Evolutionary conservation across 306 rosid genomes (phyloP).

Genomic region (Hippophae rhamnoides): DNA sequence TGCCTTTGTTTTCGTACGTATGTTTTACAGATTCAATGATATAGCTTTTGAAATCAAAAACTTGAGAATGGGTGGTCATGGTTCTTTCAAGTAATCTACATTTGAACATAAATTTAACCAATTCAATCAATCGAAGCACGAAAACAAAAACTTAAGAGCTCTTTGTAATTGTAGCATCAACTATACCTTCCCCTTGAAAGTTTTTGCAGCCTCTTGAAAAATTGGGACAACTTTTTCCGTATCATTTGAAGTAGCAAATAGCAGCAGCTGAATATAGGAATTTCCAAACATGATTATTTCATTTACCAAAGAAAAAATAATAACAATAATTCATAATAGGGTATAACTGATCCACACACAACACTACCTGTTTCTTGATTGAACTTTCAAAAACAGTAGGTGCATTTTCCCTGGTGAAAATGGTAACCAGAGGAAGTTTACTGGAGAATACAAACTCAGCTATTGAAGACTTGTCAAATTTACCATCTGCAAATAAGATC

Average conservation of each 20-base stretch:
- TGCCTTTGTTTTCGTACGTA: no score
- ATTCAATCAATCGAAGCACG: neutral
- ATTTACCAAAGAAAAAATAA: neutral
- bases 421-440: conserved; percentile 84
- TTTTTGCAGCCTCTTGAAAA: conserved; percentile 69
- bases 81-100: neutral
- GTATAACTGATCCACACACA: conserved; percentile 4
- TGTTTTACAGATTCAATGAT: no score
- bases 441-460: conserved; percentile 63
- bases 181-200: conserved; percentile 87
- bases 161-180: conserved; percentile 1
- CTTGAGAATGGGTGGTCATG: neutral
- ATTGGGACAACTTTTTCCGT: conserved; percentile 55
- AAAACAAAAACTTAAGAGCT: conserved; percentile 3
- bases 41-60: neutral
- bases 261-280: conserved; percentile 46
- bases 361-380: conserved; percentile 88
- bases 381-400: conserved; percentile 73
- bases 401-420: conserved; percentile 82
- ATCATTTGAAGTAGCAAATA: conserved; percentile 64
- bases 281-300: conserved; percentile 15
- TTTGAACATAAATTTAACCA: neutral
- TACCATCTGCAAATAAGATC: conserved; percentile 47
- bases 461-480: conserved; percentile 62
- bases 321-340: neutral